Conservation (phyloP, 78 protist genomes). For the Dictyostelium purpureum region DNA sequence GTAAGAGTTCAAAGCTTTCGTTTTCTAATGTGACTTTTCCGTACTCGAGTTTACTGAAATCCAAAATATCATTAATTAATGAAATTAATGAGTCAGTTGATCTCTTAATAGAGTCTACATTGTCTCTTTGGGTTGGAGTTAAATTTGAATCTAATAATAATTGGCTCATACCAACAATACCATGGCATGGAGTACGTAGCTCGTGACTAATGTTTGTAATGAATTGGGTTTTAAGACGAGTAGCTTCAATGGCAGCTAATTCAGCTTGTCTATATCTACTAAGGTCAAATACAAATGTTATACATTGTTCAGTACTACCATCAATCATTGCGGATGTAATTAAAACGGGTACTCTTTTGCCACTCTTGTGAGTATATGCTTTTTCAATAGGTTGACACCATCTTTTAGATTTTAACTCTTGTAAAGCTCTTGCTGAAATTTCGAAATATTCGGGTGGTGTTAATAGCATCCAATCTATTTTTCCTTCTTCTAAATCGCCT, state of each 20-base stretch:
- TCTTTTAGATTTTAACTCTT: conserved; percentile 56
- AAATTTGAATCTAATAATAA: conserved; percentile 31
- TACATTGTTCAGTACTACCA: conserved; percentile 63
- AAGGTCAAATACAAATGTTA: conserved; percentile 66
- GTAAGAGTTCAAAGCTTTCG: conserved; percentile 37
- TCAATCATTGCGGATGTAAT: conserved; percentile 57
- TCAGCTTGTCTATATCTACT: conserved; percentile 64
- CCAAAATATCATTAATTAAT: conserved; percentile 71
- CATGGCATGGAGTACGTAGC: conserved; percentile 88
- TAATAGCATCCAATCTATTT: conserved; percentile 69
- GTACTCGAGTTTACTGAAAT: conserved; percentile 52
- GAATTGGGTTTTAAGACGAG: conserved; percentile 62
- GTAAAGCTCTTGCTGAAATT: conserved; percentile 71
- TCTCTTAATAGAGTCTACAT: conserved; percentile 57
- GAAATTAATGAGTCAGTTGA: conserved; percentile 43
- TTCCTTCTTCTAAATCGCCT: conserved; percentile 54
- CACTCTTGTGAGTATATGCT: conserved; percentile 62
- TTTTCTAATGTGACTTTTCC: conserved; percentile 65
- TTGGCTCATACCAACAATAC: conserved; percentile 83
- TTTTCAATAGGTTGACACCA: conserved; percentile 82
- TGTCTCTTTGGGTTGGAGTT: conserved; percentile 1
- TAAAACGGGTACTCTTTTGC: conserved; percentile 29
- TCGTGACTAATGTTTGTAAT: conserved; percentile 86
- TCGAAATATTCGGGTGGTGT: conserved; percentile 74
- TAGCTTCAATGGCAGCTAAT: conserved; percentile 54